Percentiles rank a stretch among this genome's conserved stretches.
Conservation (phyloP, 352 stramenopile genomes). For the Phytophthora citrophthora region DNA sequence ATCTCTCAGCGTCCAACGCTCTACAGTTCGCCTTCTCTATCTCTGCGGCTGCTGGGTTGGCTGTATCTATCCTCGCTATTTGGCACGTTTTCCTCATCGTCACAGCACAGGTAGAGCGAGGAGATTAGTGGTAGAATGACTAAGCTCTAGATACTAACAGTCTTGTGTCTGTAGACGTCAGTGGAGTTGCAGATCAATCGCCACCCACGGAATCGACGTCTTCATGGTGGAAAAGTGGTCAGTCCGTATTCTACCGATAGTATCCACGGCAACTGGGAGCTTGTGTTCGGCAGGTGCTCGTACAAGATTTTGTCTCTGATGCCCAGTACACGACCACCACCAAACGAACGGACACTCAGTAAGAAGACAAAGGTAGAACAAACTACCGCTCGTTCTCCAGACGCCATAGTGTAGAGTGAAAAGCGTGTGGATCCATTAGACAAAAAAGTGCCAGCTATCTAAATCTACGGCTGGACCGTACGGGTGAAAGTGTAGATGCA, state of each 20-base stretch:
- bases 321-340: constrained; percentile 52
- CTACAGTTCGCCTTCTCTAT: constrained; percentile 81
- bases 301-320: constrained; percentile 70
- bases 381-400: constrained; percentile 6
- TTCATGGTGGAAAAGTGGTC: constrained; percentile 54
- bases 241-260: constrained; percentile 73
- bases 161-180: constrained; percentile 55
- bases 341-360: constrained; percentile 23
- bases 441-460: constrained; percentile 8
- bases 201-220: constrained; percentile 50
- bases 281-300: constrained; percentile 69
- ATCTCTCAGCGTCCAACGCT: constrained; percentile 33
- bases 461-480: constrained; percentile 34
- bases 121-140: neutral
- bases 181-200: constrained; percentile 86
- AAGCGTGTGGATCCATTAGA: constrained; percentile 29
- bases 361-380: constrained; percentile 19
- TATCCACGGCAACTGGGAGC: constrained; percentile 79
- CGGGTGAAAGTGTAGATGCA: constrained; percentile 86
- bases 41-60: constrained; percentile 58
- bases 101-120: constrained; percentile 72
- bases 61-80: constrained; percentile 64
- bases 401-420: constrained; percentile 24
- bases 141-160: constrained; percentile 1
- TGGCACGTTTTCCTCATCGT: constrained; percentile 80